Base-by-base conservation (phyloP, 192 early-diverging fungal genomes). In the Kickxella alabastrina region DNA sequence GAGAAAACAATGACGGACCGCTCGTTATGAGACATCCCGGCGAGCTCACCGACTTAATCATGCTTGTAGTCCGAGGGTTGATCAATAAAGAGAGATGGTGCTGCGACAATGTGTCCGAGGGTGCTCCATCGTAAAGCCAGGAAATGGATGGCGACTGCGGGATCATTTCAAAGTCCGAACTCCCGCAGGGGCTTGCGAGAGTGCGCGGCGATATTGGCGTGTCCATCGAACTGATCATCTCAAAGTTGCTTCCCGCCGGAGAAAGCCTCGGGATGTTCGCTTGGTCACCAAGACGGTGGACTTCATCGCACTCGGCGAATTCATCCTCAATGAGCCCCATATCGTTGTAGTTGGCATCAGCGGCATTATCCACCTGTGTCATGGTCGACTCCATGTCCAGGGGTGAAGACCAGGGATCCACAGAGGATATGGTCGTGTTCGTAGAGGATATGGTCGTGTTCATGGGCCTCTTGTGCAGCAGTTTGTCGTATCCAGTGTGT, bases 141-240 rank as follows among this genome's bases (percentile, higher is more conserved):
- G 65, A 53, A 17, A 66, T 66, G 15, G 72, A 75, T 18, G 72
- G 72, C 24, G 72, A 75, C 36, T 64, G 72, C 31, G 72, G 72
- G 21, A 75, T 61, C 24, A 75, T 62, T 40, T 64, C 65, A 44
- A 59, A 75, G 46, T 75, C 72, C 9, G 40, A 44, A 52, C 72
- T 75, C 43, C 54, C 61, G 37, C 72, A 64, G 27, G 72, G 72
- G 28, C 72, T 75, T 41, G 56, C 57, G n/a, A 63, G 51, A 1
- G 65, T 67, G 2, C 34, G 60, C 13, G 72, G 56, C 22, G 65
- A 59, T 19, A 38, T 36, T 2, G 65, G 60, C 19, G 60, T 52
- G 27, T 53, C 60, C 17, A 35, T 47, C n/a, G 29, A 40, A 46
- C 64, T 62, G 34, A 63, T 59, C 1, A 47, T 32, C 32, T 59